A percentile compares a stretch with the other conserved stretches of the same genome.
Evolutionary conservation across 768 basidiomycete genomes (phyloP).

Genomic region (Mrakia blollopis): DNA sequence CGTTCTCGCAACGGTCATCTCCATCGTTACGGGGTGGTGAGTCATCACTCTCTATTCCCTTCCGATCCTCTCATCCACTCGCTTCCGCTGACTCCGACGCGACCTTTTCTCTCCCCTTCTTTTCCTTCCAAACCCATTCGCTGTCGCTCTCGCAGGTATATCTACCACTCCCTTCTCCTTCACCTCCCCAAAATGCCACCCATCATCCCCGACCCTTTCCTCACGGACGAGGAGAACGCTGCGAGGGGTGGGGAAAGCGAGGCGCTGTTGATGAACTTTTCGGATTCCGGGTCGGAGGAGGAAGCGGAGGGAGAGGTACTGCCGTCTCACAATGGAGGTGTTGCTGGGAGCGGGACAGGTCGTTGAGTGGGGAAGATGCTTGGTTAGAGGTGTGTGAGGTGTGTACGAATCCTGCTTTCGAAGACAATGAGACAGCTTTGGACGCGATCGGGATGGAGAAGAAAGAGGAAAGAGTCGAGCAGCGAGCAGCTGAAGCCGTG

Average conservation of each 20-base stretch:
- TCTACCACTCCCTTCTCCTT: conserved; percentile 22
- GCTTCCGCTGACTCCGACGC: background rate
- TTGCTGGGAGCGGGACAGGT: too few relatives aligned
- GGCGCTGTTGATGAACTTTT: conserved; percentile 11
- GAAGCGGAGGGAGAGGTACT: background rate
- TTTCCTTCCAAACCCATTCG: background rate
- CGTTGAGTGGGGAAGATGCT: too few relatives aligned
- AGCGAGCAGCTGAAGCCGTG: too few relatives aligned
- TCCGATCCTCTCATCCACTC: background rate
- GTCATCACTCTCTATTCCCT: background rate
- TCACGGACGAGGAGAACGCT: conserved; percentile 14
- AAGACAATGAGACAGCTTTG: too few relatives aligned
- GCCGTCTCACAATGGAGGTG: background rate
- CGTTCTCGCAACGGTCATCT: conserved; percentile 16
- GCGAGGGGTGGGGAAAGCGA: background rate
- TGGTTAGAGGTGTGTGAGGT: too few relatives aligned
- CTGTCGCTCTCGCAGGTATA: conserved; percentile 11
- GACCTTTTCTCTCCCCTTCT: background rate
- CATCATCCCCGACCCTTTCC: conserved; percentile 21
- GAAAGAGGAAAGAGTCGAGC: too few relatives aligned
- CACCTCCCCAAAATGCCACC: conserved; percentile 17
- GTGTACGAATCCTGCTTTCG: too few relatives aligned
- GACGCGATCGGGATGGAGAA: too few relatives aligned
- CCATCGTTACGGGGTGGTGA: conserved; percentile 23
- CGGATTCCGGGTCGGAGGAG: conserved; percentile 11